These are phyloP conservation scores for Penicillium taxi DNA, from an alignment of 495 filamentous ascomycete genomes.

Conservation along the genomic window DNA sequence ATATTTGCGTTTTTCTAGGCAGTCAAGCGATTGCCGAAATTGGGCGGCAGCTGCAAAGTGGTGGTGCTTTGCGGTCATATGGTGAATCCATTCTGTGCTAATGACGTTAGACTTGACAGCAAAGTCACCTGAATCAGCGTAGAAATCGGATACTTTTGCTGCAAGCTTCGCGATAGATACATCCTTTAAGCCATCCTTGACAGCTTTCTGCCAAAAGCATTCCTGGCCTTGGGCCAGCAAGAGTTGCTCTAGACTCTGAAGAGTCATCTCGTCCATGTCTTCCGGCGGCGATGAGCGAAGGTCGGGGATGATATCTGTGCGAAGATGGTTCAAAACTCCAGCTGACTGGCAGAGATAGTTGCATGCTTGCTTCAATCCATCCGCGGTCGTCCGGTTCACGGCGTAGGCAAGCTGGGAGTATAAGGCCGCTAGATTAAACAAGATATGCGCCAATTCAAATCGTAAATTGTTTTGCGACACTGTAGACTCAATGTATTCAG, in stretches of 20 bases:
- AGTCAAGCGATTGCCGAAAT: conserved; percentile 87
- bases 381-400: conserved; percentile 68
- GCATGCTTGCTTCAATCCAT: conserved; percentile 81
- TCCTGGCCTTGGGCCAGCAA: conserved; percentile 90
- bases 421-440: conserved; percentile 86
- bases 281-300: conserved; percentile 80
- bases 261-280: conserved; percentile 86
- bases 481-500: conserved; percentile 6
- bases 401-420: conserved; percentile 87
- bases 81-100: conserved; percentile 94
- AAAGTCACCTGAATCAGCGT: conserved; percentile 73
- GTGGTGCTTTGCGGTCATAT: conserved; percentile 94
- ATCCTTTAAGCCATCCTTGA: conserved; percentile 89
- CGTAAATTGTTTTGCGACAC: conserved; percentile 86
- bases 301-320: conserved; percentile 71
- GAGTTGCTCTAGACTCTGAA: conserved; percentile 76
- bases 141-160: conserved; percentile 86
- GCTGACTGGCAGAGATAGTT: conserved; percentile 88
- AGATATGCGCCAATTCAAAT: conserved; percentile 88
- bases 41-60: conserved; percentile 96
- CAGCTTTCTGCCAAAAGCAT: conserved; percentile 97
- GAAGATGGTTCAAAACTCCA: conserved; percentile 74
- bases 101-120: conserved; percentile 83
- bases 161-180: conserved; percentile 84
- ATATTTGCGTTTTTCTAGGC: conserved; percentile 87